These are phyloP conservation scores for Cystofilobasidium macerans DNA, from an alignment of 768 basidiomycete species.

Conservation along the genomic window DNA sequence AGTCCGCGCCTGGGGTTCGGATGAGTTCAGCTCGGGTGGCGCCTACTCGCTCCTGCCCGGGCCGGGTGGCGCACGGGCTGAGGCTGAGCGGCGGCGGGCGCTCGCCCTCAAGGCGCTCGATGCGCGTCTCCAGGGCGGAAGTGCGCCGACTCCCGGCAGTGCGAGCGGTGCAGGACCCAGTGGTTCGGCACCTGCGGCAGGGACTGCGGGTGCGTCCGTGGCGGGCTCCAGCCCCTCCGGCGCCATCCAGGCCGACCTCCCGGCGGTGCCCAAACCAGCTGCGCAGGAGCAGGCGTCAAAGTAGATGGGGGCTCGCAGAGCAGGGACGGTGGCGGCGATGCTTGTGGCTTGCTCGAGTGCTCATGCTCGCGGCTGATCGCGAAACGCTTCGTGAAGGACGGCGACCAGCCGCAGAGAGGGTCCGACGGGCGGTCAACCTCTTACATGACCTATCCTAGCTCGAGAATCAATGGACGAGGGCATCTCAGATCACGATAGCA, in stretches of 20 bases:
- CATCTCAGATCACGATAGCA: too few species aligned
- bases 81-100: constrained; percentile 92
- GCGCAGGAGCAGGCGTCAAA: not conserved
- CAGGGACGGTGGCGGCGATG: too few species aligned
- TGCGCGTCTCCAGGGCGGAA: constrained; percentile 47
- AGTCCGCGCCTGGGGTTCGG: constrained; percentile 53
- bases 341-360: too few species aligned
- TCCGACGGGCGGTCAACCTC: too few species aligned
- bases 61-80: constrained; percentile 82
- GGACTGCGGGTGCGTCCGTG: too few species aligned
- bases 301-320: too few species aligned
- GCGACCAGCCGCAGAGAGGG: too few species aligned
- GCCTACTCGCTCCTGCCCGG: constrained; percentile 53
- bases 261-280: not conserved
- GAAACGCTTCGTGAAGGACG: too few species aligned
- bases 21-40: constrained; percentile 33
- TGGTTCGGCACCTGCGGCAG: not conserved
- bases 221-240: too few species aligned
- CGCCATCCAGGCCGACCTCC: not conserved
- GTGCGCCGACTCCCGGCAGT: not conserved
- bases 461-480: too few species aligned
- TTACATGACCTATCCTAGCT: too few species aligned
- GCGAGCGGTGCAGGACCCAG: not conserved
- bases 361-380: too few species aligned
- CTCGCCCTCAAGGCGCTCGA: constrained; percentile 95